These are phyloP conservation scores for Russula virescens DNA, from an alignment of 768 basidiomycete genomes.

Conservation along the genomic window DNA sequence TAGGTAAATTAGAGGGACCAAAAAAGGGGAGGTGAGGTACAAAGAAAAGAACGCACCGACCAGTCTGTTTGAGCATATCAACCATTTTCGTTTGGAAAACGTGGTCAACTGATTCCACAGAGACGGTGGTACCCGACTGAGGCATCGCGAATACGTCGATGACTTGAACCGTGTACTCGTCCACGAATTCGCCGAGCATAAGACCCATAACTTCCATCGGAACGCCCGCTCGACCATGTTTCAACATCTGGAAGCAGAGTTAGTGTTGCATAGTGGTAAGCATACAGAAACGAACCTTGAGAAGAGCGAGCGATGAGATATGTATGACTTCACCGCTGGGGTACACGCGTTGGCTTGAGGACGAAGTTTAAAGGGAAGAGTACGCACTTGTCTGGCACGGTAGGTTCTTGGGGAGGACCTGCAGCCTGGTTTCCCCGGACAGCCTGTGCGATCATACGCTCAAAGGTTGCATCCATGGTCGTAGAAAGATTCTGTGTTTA, in stretches of 20 bases:
- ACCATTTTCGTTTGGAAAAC: slow-evolving; percentile 98
- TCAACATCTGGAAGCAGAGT: slow-evolving; percentile 75
- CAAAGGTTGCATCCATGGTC: slow-evolving; percentile 31
- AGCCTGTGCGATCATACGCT: slow-evolving; percentile 34
- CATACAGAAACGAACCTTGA: slow-evolving; percentile 61
- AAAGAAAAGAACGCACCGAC: slow-evolving; percentile 53
- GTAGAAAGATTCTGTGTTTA: too few species aligned
- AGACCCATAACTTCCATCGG: slow-evolving; percentile 99
- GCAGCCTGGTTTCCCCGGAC: slow-evolving; percentile 19
- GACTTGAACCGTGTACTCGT: slow-evolving; percentile 92
- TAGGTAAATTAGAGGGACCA: not conserved
- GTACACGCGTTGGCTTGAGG: slow-evolving; percentile 11
- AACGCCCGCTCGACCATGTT: slow-evolving; percentile 97
- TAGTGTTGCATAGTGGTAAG: slow-evolving; percentile 6
- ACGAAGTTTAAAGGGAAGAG: slow-evolving; percentile 10
- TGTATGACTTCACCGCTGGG: slow-evolving; percentile 88
- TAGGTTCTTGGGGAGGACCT: slow-evolving; percentile 38
- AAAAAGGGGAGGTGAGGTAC: not conserved
- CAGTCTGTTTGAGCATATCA: slow-evolving; percentile 99
- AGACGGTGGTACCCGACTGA: slow-evolving; percentile 94
- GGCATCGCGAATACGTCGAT: slow-evolving; percentile 99
- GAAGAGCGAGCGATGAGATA: slow-evolving; percentile 92
- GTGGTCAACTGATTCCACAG: slow-evolving; percentile 96
- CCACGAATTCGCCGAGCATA: slow-evolving; percentile 97
- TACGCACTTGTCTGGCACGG: slow-evolving; percentile 71